Conservation (phyloP, 306 rosid species). For the Glycine soja region DNA sequence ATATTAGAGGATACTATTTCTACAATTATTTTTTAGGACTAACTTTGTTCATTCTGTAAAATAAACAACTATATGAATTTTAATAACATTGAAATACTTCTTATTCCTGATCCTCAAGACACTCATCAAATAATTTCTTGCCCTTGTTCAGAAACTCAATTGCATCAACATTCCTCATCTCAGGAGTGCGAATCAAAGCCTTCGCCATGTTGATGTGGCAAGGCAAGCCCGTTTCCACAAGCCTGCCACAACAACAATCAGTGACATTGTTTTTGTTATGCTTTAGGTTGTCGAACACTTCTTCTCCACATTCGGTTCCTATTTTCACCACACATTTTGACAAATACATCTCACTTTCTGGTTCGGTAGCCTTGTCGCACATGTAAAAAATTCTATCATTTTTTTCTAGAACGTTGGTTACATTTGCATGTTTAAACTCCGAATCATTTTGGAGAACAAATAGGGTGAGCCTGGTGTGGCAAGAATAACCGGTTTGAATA, state of each 20-base stretch:
- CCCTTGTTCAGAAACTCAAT: not conserved
- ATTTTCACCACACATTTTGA: not conserved
- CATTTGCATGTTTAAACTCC: not conserved
- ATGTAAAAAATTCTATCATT: not conserved
- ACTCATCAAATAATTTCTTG: not conserved
- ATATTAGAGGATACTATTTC: no score
- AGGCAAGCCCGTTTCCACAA: constrained; percentile 14
- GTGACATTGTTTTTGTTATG: not conserved
- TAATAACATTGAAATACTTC: not conserved
- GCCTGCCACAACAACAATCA: constrained; percentile 4
- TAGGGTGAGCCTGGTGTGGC: constrained; percentile 10
- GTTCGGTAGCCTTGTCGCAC: constrained; percentile 26
- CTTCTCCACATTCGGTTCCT: constrained; percentile 7
- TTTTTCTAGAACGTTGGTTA: not conserved
- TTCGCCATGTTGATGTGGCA: constrained; percentile 23
- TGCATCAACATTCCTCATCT: constrained; percentile 22
- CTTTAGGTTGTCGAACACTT: not conserved
- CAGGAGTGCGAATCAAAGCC: constrained; percentile 31
- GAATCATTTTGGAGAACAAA: not conserved
- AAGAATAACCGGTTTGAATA: constrained; percentile 36
- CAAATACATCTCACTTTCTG: not conserved
- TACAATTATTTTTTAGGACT: no score
- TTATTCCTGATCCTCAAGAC: not conserved
- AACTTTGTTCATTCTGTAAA: no score
- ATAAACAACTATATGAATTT: no score